A percentile compares a stretch with the other conserved stretches of the same genome.
These are phyloP conservation scores for Mycena galopus DNA, from an alignment of 768 basidiomycete genomes.

Conservation along the genomic window DNA sequence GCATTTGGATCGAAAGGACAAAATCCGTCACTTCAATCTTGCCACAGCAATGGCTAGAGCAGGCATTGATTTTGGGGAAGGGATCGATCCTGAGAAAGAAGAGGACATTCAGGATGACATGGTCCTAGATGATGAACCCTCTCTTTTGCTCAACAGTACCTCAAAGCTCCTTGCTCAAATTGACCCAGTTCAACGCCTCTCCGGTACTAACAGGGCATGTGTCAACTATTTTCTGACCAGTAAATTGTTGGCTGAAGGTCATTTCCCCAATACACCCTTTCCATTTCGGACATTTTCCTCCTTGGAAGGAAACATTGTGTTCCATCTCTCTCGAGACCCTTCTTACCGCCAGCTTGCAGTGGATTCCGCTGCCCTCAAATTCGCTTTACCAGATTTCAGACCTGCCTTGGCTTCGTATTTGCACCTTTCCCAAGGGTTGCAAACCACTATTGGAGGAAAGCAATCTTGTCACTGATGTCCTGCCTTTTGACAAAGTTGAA, in stretches of 20 bases:
- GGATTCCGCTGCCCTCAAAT: not conserved
- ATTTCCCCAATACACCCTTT: no score
- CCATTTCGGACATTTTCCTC: not conserved
- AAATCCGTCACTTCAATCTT: not conserved
- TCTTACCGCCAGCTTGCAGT: not conserved
- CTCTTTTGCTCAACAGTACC: not conserved
- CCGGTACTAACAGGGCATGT: not conserved
- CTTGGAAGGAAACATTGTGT: not conserved
- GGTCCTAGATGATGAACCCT: not conserved
- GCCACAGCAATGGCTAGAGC: not conserved
- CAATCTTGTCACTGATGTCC: no score
- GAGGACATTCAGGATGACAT: not conserved
- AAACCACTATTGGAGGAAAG: no score
- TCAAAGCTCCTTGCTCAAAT: not conserved
- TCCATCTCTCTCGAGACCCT: not conserved
- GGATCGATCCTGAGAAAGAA: no score
- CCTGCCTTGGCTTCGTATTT: not conserved
- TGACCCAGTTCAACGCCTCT: not conserved
- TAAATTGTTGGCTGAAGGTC: no score
- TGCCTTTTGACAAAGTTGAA: no score
- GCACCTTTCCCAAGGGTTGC: no score
- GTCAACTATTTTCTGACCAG: not conserved
- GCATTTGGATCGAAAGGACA: not conserved
- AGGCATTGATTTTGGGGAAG: not conserved
- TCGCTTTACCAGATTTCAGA: not conserved